phyloP scores from a whole-genome alignment of 768 basidiomycete genomes.

The Pleurotus citrinopileatus region DNA sequence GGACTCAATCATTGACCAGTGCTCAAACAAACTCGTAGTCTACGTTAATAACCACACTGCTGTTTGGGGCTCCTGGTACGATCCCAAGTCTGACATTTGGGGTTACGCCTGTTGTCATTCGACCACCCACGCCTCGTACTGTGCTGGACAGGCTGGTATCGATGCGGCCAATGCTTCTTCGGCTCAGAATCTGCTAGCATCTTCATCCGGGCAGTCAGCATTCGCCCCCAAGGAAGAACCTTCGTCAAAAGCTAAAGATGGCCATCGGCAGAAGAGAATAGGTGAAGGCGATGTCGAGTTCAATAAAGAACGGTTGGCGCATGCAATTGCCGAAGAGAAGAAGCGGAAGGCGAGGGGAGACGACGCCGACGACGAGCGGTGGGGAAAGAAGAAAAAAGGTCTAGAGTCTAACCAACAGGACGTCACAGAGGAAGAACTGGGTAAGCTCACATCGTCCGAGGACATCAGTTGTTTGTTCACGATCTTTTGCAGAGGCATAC shows the following conservation, averaged over 20 bases:
- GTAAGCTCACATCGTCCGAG: slow-evolving; percentile 34
- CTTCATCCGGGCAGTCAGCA: slow-evolving; percentile 24
- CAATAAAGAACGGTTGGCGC: slow-evolving; percentile 64
- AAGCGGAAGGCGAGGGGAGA: slow-evolving; percentile 69
- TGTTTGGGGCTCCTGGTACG: slow-evolving; percentile 99
- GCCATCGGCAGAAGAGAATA: slow-evolving; percentile 65
- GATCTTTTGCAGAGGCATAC: slow-evolving; percentile 73
- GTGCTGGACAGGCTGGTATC: slow-evolving; percentile 84
- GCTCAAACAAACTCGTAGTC: too few species aligned
- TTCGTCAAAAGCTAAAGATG: slow-evolving; percentile 21
- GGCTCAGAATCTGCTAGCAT: slow-evolving; percentile 59
- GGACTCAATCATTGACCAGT: too few species aligned
- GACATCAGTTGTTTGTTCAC: slow-evolving; percentile 14
- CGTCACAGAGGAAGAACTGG: slow-evolving; percentile 86
- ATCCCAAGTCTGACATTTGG: slow-evolving; percentile 68
- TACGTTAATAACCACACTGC: slow-evolving; percentile 89
- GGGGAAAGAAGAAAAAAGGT: slow-evolving; percentile 59
- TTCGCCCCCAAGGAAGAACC: slow-evolving; percentile 28
- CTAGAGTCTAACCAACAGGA: slow-evolving; percentile 59
- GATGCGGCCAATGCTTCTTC: slow-evolving; percentile 74
- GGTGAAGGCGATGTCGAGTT: slow-evolving; percentile 82
- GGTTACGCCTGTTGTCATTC: slow-evolving; percentile 97
- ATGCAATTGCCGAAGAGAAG: slow-evolving; percentile 75
- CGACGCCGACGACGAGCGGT: slow-evolving; percentile 54
- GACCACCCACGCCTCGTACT: slow-evolving; percentile 81